Percentiles rank a stretch among this genome's conserved stretches.
These are phyloP conservation scores for Aspergillus quadricinctus DNA, from an alignment of 2,329 filamentous ascomycete species.

Conservation along the genomic window DNA sequence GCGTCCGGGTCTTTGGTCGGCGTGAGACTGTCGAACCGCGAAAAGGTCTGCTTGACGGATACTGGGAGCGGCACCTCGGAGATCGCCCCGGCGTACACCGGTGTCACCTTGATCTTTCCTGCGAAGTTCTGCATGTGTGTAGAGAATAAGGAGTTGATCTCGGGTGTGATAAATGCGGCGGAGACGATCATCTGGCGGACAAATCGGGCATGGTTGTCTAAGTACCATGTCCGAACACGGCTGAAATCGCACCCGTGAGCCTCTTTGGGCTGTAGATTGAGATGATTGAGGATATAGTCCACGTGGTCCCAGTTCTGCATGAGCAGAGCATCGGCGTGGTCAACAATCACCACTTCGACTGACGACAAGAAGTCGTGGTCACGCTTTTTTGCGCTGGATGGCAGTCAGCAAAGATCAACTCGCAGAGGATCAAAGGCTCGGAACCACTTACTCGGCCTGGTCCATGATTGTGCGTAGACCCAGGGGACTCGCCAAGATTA, in stretches of 20 bases:
- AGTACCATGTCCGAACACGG: constrained; percentile 83
- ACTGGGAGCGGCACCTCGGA: constrained; percentile 61
- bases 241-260: constrained; percentile 91
- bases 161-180: constrained; percentile 79
- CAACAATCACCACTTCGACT: constrained; percentile 83
- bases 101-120: constrained; percentile 71
- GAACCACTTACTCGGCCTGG: constrained; percentile 57
- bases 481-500: constrained; percentile 85
- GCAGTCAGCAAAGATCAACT: not conserved
- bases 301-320: constrained; percentile 99
- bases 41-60: constrained; percentile 80
- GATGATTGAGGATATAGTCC: constrained; percentile 82
- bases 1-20: constrained; percentile 76
- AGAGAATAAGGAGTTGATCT: constrained; percentile 75
- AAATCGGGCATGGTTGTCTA: constrained; percentile 76
- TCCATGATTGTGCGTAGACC: constrained; percentile 89
- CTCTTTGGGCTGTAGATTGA: constrained; percentile 86
- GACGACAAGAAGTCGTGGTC: constrained; percentile 92
- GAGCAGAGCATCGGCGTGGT: constrained; percentile 86
- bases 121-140: constrained; percentile 73
- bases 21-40: constrained; percentile 69
- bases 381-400: constrained; percentile 53
- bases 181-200: constrained; percentile 83
- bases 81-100: constrained; percentile 66
- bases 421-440: constrained; percentile 9